Percentiles rank a stretch among this genome's conserved stretches.
Evolutionary conservation across 1,284 basidiomycete species (phyloP).

Genomic region (Psilocybe mexicana): DNA sequence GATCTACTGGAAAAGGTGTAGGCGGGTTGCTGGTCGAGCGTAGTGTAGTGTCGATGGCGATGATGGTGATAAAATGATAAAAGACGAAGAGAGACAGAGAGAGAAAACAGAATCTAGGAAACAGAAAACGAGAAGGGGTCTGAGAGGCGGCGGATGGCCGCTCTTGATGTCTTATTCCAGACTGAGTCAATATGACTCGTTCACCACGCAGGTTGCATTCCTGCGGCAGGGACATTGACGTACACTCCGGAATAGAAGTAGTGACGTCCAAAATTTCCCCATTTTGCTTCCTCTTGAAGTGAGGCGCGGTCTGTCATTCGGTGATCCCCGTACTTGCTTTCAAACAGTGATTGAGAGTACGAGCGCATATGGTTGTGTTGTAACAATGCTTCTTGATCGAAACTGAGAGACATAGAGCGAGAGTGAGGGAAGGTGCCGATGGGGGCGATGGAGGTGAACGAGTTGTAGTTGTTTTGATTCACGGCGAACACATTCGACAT

Average conservation of each 20-base stretch:
- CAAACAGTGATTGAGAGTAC: slow-evolving; percentile 58
- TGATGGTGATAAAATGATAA: slow-evolving; percentile 18
- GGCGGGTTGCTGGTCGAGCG: slow-evolving; percentile 30
- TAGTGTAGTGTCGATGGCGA: slow-evolving; percentile 32
- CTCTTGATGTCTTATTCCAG: slow-evolving; percentile 14
- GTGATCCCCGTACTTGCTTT: slow-evolving; percentile 49
- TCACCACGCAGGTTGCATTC: slow-evolving; percentile 53
- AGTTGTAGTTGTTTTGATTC: slow-evolving; percentile 34
- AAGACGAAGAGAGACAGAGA: slow-evolving; percentile 26
- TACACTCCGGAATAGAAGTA: slow-evolving; percentile 14
- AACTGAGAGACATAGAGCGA: slow-evolving; percentile 58
- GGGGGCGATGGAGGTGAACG: slow-evolving; percentile 44
- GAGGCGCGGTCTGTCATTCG: slow-evolving; percentile 43
- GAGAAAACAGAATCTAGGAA: slow-evolving; percentile 21
- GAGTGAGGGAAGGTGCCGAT: slow-evolving; percentile 42
- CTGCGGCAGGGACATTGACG: slow-evolving; percentile 38
- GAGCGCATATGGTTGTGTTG: slow-evolving; percentile 55
- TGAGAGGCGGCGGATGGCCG: slow-evolving; percentile 11
- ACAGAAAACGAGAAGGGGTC: slow-evolving; percentile 21
- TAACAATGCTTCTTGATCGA: slow-evolving; percentile 49
- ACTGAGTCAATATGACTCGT: slow-evolving; percentile 35
- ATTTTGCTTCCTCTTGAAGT: slow-evolving; percentile 39
- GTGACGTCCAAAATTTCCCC: slow-evolving; percentile 32
- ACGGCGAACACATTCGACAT: slow-evolving; percentile 33
- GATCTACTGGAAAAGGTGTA: slow-evolving; percentile 27